Evolutionary conservation across 2,329 filamentous ascomycete species (phyloP).

Genomic region (Verticillium longisporum): DNA sequence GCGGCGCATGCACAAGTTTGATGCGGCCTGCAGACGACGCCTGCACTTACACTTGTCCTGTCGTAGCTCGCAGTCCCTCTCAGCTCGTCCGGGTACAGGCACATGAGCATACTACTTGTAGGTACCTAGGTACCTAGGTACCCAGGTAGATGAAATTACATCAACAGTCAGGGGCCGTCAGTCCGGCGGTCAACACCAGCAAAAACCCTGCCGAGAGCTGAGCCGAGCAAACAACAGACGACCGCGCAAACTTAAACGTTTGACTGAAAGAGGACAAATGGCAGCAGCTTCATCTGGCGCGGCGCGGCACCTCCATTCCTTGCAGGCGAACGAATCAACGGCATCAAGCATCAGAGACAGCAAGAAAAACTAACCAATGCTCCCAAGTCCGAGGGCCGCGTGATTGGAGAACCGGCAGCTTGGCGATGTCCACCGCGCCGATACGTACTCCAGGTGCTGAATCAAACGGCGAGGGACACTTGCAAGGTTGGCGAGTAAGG

Average conservation of each 20-base stretch:
- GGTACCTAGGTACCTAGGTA: too few species aligned
- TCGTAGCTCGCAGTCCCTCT: neutral
- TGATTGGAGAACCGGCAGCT: neutral
- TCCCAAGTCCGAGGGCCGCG: neutral
- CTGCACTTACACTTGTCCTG: neutral
- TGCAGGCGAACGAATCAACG: neutral
- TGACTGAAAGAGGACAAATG: neutral
- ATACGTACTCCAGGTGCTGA: neutral
- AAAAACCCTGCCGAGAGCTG: neutral
- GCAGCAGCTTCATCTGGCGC: neutral
- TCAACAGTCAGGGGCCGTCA: neutral
- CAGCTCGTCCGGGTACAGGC: neutral
- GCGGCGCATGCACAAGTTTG: neutral
- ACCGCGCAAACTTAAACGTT: neutral
- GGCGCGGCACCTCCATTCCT: neutral
- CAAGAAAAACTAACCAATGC: neutral
- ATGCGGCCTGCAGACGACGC: neutral
- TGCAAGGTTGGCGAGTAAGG: neutral
- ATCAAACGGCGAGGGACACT: neutral
- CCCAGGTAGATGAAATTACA: neutral
- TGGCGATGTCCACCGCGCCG: neutral
- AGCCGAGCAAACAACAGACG: neutral
- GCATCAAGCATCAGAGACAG: neutral
- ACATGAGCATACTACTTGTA: neutral
- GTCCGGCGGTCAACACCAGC: neutral